phyloP scores from a whole-genome alignment of 1,284 basidiomycete genomes.

The Cerioporus squamosus region DNA sequence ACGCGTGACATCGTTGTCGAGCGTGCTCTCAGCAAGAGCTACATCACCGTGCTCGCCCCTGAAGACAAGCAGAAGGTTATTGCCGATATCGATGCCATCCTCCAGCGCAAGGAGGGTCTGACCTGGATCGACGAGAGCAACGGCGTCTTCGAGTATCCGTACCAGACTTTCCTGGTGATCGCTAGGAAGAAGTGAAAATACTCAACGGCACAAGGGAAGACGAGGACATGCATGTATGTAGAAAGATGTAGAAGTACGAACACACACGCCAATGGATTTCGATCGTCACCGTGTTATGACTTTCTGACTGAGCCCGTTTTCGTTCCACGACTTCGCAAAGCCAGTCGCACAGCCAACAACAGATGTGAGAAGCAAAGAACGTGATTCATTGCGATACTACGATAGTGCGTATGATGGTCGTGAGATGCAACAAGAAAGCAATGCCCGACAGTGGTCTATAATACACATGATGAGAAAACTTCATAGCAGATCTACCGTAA shows the following conservation, averaged over 20 bases:
- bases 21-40: slow-evolving; percentile 75
- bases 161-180: slow-evolving; percentile 51
- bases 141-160: slow-evolving; percentile 58
- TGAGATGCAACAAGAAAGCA: slow-evolving; percentile 30
- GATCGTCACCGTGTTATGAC: too few relatives aligned
- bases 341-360: too few relatives aligned
- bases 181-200: slow-evolving; percentile 41
- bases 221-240: too few relatives aligned
- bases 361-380: slow-evolving; percentile 19
- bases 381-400: slow-evolving; percentile 27
- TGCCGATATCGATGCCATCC: slow-evolving; percentile 51
- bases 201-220: not conserved
- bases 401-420: slow-evolving; percentile 20
- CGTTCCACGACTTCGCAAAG: too few relatives aligned
- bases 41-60: slow-evolving; percentile 61
- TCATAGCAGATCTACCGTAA: slow-evolving; percentile 19
- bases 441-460: slow-evolving; percentile 27
- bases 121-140: slow-evolving; percentile 52
- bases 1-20: slow-evolving; percentile 59
- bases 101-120: slow-evolving; percentile 48
- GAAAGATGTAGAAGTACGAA: too few relatives aligned
- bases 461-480: slow-evolving; percentile 23
- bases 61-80: slow-evolving; percentile 57
- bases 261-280: too few relatives aligned
- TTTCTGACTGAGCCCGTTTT: too few relatives aligned